Conservation (phyloP, 306 rosid species). For the Elaeagnus macrophylla region DNA sequence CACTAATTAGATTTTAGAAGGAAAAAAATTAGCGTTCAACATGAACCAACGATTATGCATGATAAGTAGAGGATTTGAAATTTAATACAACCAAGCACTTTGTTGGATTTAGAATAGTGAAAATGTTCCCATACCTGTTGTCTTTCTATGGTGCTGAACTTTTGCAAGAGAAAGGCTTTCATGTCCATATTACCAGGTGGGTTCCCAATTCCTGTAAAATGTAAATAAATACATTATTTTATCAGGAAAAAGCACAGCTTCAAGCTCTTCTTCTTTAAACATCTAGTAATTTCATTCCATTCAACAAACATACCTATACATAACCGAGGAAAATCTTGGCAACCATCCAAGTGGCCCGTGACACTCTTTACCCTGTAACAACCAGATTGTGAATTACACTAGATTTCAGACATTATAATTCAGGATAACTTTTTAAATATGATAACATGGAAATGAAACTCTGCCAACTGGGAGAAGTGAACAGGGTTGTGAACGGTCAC, state of each 20-base stretch:
- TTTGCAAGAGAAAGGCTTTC: conserved; percentile 75
- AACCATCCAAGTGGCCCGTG: conserved; percentile 72
- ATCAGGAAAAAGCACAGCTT: neutral
- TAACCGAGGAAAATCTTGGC: conserved; percentile 73
- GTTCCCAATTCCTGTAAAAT: conserved; percentile 67
- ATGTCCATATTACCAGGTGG: conserved; percentile 83
- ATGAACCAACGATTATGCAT: no score
- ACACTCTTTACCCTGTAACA: conserved; percentile 73
- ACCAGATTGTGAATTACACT: conserved; percentile 1
- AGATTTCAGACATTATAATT: no score
- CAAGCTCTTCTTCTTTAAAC: conserved; percentile 4
- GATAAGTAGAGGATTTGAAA: no score
- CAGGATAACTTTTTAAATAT: no score
- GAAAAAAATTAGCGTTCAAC: no score
- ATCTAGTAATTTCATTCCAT: neutral
- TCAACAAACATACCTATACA: conserved; percentile 55
- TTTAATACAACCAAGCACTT: no score
- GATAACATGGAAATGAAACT: no score
- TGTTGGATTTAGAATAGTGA: neutral
- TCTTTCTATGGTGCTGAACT: conserved; percentile 64
- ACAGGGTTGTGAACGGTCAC: no score
- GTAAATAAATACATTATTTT: conserved; percentile 1
- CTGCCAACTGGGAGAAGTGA: no score
- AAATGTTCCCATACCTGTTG: conserved; percentile 39
- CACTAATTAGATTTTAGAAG: no score